Base-by-base conservation (phyloP, 1,284 basidiomycete species). In the Schizopora paradoxa region DNA sequence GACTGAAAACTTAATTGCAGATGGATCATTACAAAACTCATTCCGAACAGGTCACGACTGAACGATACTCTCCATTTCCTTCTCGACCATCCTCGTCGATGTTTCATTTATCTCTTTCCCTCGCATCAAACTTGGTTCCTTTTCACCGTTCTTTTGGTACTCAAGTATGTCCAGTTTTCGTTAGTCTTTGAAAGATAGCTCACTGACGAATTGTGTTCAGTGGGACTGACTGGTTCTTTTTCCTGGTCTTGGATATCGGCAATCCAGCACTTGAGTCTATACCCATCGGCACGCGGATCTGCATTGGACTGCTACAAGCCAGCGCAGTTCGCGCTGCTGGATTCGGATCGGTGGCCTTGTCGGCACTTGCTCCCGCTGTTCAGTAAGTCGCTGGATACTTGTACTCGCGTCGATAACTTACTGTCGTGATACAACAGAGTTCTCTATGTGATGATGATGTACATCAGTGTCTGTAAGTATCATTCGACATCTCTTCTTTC, bases 121-220 rank as follows among this genome's bases (percentile, higher is more conserved):
- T 85, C 91, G 0, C 89, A 92, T 54, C 93, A 98, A 61, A 98
- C 94, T 1, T 95, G 92, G 91, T 91, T 94, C 56, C 76, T 97
- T 11, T 54, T 91, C 0, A 75, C 77, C 1, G 56, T 96, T 34
- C 62, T 87, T 0, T 33, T 86, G 6, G 58, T 70, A 3, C 69
- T 97, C 26, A 91, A 82, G 85, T 90, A 56, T 52, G 76, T 64
- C 4, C 11, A 22, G 16, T 13, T n/a, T 26, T 27, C 43, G 4
- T 16, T 27, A 42, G 21, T 42, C 25, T 26, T 26, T 23, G 21
- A 18, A 11, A 40, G 2, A 21, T 37, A 23, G 36, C 19, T 45
- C 16, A 18, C 42, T 44, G 16, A 43, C 18, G 27, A 18, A 10
- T 41, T 52, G 8, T 8, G 23, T 54, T 13, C 47, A 91, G 87